Evolutionary conservation across 805 yeast genomes (phyloP).

Genomic region (Ogataea sp.): DNA sequence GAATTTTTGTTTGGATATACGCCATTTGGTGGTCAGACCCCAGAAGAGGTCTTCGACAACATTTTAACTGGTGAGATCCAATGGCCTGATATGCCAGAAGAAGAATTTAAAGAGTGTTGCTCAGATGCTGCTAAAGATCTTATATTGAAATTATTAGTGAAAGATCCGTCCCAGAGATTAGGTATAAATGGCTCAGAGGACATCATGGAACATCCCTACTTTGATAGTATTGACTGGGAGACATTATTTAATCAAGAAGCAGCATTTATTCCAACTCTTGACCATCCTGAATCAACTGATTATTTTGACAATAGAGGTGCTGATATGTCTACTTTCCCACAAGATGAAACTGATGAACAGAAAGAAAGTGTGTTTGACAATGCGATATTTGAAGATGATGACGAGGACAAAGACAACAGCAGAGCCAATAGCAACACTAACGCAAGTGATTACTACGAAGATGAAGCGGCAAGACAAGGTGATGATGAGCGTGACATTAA

Average conservation of each 20-base stretch:
- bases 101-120: slow-evolving; percentile 44
- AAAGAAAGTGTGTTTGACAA: slow-evolving; percentile 23
- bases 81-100: slow-evolving; percentile 70
- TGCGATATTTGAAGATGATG: slow-evolving; percentile 5
- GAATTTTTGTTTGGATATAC: slow-evolving; percentile 91
- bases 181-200: slow-evolving; percentile 78
- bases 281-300: slow-evolving; percentile 80
- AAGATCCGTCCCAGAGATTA: slow-evolving; percentile 59
- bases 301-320: slow-evolving; percentile 93
- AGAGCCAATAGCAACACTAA: not conserved
- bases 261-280: slow-evolving; percentile 73
- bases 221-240: slow-evolving; percentile 67
- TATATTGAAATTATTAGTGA: slow-evolving; percentile 50
- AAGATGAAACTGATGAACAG: slow-evolving; percentile 28
- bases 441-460: not conserved
- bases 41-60: slow-evolving; percentile 75
- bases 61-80: slow-evolving; percentile 66
- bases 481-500: slow-evolving; percentile 6
- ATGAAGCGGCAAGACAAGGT: slow-evolving; percentile 4
- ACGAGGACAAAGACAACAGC: not conserved
- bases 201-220: slow-evolving; percentile 72
- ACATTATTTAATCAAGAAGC: slow-evolving; percentile 62
- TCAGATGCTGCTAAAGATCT: slow-evolving; percentile 68
- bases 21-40: slow-evolving; percentile 81
- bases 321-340: slow-evolving; percentile 51